Conservation (phyloP, 768 basidiomycete species). For the Hericium erinaceus region DNA sequence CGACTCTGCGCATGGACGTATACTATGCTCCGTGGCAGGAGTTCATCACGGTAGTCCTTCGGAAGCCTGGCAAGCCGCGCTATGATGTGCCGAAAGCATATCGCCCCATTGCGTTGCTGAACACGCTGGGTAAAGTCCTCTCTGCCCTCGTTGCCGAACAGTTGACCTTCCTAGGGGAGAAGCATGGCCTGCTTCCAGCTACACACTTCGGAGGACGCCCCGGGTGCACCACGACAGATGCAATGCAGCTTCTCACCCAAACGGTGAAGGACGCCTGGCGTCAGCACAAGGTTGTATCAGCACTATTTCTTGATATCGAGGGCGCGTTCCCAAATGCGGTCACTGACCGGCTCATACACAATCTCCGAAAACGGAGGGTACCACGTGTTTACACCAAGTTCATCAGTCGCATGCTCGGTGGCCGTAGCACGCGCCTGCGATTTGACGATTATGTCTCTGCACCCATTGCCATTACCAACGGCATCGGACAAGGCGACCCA, state of each 20-base stretch:
- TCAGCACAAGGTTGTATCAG: conserved; percentile 22
- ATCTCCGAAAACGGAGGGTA: conserved; percentile 21
- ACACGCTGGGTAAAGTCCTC: conserved; percentile 12
- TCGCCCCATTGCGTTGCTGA: conserved; percentile 14
- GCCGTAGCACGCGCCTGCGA: conserved; percentile 4
- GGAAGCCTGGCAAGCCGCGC: conserved; percentile 15
- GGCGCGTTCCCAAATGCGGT: conserved; percentile 34
- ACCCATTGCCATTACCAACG: conserved; percentile 3
- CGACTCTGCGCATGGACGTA: neutral
- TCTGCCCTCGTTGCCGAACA: conserved; percentile 6
- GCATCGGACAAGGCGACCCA: conserved; percentile 18
- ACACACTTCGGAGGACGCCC: neutral
- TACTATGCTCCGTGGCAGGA: conserved; percentile 3
- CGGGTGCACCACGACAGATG: neutral
- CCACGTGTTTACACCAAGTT: conserved; percentile 18
- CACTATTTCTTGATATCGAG: conserved; percentile 34
- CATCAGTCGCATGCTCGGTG: conserved; percentile 4
- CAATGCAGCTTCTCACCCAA: conserved; percentile 1
- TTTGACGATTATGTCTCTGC: conserved; percentile 14
- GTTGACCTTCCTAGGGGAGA: neutral
- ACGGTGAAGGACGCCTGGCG: conserved; percentile 19
- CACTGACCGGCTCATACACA: conserved; percentile 22
- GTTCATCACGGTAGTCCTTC: conserved; percentile 9
- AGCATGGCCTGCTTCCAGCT: neutral
- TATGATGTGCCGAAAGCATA: conserved; percentile 14